Evolutionary conservation across 805 yeast genomes (phyloP), one percentile per base, ranked within the genome.

Genomic region (Lipomyces sp.): DNA sequence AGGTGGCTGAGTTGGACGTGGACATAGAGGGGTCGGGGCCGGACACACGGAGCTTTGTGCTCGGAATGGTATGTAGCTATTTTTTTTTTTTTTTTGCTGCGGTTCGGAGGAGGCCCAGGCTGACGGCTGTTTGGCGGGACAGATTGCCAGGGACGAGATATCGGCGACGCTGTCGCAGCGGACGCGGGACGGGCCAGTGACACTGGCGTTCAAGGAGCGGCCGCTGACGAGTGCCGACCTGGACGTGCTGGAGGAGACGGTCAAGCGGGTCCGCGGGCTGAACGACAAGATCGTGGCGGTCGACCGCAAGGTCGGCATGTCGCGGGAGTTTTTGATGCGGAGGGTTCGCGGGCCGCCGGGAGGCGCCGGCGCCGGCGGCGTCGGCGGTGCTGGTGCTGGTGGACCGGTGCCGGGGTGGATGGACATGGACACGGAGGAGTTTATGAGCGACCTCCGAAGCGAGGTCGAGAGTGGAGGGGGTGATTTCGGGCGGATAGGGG

Each of bases 251-350:
- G 44, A 47, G 21, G 32, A 18, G 28, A 37, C 39, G 21, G 40
- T 56, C 5, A 42, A 42, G 13, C 28, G 24, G 5, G 40, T 56
- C 5, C 47, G 43, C 16, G 34, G n/a, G 13, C 22, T 55, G 23
- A 56, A 56, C 37, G 47, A 36, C 23, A 31, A 45, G 45, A 29
- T 56, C 8, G 42, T 44, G 10, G 18, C n/a, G 2, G 38, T 46
- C 7, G 56, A 54, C 31, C 43, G 59, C 16, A 18, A 40, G 22
- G 40, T 56, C 24, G 59, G 60, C 3, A 36, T 37, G 47, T 49
- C 60, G 28, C 53, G 52, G 7, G 53, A 56, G 28, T 56, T 28
- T 38, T 22, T 53, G 4, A 13, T 13, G 16, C 39, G 32, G 44
- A 22, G 11, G 35, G 36, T 14, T 28, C 39, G 39, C 5, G 22